Percentiles rank a stretch among this genome's conserved stretches.
Evolutionary conservation across 2,329 filamentous ascomycete species (phyloP).

Genomic region (Phaeosphaeria sp.): DNA sequence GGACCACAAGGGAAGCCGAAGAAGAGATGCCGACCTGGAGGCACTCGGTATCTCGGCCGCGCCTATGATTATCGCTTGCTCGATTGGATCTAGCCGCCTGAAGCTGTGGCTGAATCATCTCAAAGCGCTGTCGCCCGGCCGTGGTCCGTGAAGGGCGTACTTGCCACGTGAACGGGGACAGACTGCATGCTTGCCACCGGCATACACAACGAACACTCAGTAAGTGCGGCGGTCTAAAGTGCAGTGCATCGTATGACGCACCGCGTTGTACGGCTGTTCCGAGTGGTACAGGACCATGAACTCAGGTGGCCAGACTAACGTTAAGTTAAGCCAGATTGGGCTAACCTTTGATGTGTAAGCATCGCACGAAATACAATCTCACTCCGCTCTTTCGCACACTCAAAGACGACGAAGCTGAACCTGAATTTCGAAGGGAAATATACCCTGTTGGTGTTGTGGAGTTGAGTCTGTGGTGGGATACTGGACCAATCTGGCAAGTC

Average conservation of each 20-base stretch:
- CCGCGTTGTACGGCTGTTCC: background rate
- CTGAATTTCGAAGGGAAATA: constrained; percentile 1
- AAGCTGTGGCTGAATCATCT: constrained; percentile 24
- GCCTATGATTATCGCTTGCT: constrained; percentile 22
- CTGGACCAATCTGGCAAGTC: background rate
- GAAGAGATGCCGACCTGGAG: constrained; percentile 6
- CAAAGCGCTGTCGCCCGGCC: constrained; percentile 11
- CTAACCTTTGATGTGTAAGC: constrained; percentile 19
- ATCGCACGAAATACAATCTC: constrained; percentile 13
- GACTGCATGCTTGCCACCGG: background rate
- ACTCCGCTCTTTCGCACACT: constrained; percentile 17
- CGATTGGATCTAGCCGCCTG: constrained; percentile 14
- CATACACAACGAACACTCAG: background rate
- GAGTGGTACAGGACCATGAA: constrained; percentile 2
- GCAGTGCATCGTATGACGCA: constrained; percentile 9
- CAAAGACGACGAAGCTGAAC: background rate
- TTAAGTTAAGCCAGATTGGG: constrained; percentile 3
- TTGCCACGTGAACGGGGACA: constrained; percentile 11
- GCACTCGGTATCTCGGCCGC: constrained; percentile 9
- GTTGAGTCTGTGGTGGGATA: background rate
- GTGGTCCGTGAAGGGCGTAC: constrained; percentile 13
- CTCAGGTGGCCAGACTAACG: background rate
- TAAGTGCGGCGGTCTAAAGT: constrained; percentile 3
- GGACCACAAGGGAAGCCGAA: background rate
- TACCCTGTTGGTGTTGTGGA: background rate